These are phyloP conservation scores for Plantago ovata DNA, from an alignment of 257 asterid species.

Conservation along the genomic window DNA sequence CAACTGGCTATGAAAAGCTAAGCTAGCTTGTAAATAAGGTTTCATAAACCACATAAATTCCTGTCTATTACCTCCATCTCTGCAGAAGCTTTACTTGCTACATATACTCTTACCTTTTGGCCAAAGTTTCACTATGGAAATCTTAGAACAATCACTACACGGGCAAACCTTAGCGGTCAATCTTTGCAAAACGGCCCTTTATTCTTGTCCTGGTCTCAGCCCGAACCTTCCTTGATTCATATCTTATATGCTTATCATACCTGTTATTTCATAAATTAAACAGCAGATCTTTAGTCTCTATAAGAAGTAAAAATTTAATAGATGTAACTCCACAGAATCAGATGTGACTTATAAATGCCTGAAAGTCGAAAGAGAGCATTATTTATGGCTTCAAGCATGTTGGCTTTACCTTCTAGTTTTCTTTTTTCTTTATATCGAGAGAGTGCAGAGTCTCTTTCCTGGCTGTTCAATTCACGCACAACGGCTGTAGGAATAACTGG, in stretches of 20 bases:
- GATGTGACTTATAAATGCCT: too few relatives aligned
- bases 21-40: background rate
- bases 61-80: conserved; percentile 7
- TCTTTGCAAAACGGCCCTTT: conserved; percentile 95
- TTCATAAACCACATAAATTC: background rate
- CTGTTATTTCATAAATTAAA: conserved; percentile 28
- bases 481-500: conserved; percentile 31
- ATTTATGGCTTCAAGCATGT: background rate
- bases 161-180: conserved; percentile 32
- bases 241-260: conserved; percentile 86
- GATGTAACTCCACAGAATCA: background rate
- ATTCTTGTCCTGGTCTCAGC: conserved; percentile 85
- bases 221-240: conserved; percentile 80
- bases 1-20: background rate
- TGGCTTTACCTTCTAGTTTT: conserved; percentile 73
- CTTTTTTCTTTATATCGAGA: conserved; percentile 86
- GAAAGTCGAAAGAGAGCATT: too few relatives aligned
- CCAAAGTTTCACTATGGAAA: background rate
- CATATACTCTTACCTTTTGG: conserved; percentile 11
- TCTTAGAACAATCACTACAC: conserved; percentile 10
- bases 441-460: conserved; percentile 75
- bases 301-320: background rate
- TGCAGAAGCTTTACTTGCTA: conserved; percentile 1
- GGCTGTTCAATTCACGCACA: conserved; percentile 64
- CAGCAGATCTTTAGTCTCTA: background rate